Evolutionary conservation across 768 basidiomycete genomes (phyloP).

Genomic region (Tricholoma matsutake): DNA sequence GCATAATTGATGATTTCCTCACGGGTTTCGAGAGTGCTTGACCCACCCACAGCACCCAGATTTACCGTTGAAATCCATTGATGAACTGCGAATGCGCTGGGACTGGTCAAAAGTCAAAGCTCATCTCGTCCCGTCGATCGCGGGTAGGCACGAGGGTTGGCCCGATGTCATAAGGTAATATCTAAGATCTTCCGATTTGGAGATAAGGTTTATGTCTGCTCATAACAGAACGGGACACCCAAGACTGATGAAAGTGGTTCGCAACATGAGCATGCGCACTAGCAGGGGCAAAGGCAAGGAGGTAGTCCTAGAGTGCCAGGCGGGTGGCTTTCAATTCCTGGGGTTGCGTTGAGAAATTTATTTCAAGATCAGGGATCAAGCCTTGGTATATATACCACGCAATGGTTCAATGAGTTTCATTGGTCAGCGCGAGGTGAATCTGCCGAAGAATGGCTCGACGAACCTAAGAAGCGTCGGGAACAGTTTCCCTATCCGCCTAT

Average conservation of each 20-base stretch:
- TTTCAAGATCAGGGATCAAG: slow-evolving; percentile 68
- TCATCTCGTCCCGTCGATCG: slow-evolving; percentile 76
- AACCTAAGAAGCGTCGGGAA: slow-evolving; percentile 52
- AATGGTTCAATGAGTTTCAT: slow-evolving; percentile 86
- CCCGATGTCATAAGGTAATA: slow-evolving; percentile 45
- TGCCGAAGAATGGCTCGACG: slow-evolving; percentile 67
- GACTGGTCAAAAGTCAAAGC: slow-evolving; percentile 79
- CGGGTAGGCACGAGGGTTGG: slow-evolving; percentile 85
- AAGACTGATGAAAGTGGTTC: slow-evolving; percentile 69
- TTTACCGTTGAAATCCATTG: slow-evolving; percentile 58
- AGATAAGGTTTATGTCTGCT: slow-evolving; percentile 14
- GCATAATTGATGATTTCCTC: slow-evolving; percentile 12
- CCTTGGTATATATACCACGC: slow-evolving; percentile 72
- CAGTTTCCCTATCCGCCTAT: slow-evolving; percentile 60
- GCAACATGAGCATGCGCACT: slow-evolving; percentile 58
- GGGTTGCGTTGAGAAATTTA: slow-evolving; percentile 3
- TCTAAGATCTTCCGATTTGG: slow-evolving; percentile 2
- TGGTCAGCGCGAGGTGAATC: slow-evolving; percentile 72
- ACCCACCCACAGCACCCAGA: slow-evolving; percentile 49
- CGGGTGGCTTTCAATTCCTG: slow-evolving; percentile 28
- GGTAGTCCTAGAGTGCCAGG: slow-evolving; percentile 78
- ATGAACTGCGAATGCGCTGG: slow-evolving; percentile 67
- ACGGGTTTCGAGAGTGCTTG: slow-evolving; percentile 9
- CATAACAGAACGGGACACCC: slow-evolving; percentile 60
- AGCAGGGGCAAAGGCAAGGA: slow-evolving; percentile 49